A percentile compares a stretch with the other conserved stretches of the same genome.
Conservation (phyloP, 331 rosid genomes). For the Rhamnella rubrinervis region DNA sequence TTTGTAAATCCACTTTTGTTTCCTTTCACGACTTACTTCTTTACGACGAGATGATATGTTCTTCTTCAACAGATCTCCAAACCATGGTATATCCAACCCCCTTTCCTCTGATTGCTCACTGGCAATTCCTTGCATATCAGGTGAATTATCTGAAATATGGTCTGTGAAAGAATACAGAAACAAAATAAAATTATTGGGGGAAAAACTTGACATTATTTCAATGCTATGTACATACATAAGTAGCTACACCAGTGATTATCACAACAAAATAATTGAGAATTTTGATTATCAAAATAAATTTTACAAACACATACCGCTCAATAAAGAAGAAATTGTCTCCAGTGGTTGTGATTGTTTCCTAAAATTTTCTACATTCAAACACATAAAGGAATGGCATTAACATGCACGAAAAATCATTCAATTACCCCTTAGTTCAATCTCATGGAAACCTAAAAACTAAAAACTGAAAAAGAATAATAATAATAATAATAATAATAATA, state of each 20-base stretch:
- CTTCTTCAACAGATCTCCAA: constrained; percentile 26
- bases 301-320: constrained; percentile 49
- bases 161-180: constrained; percentile 36
- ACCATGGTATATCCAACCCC: constrained; percentile 38
- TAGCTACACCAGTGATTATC: too few species aligned
- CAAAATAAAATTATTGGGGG: neutral
- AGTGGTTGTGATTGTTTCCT: constrained; percentile 22
- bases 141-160: constrained; percentile 23
- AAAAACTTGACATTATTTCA: too few species aligned
- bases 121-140: constrained; percentile 27
- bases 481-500: neutral
- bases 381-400: constrained; percentile 6
- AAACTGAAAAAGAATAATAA: too few species aligned
- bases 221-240: too few species aligned
- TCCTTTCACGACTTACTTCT: constrained; percentile 53
- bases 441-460: neutral
- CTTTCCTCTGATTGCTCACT: constrained; percentile 31
- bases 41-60: constrained; percentile 32
- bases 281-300: constrained; percentile 22
- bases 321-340: constrained; percentile 41
- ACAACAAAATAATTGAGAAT: neutral
- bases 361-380: constrained; percentile 54
- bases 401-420: neutral
- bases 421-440: neutral
- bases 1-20: constrained; percentile 42